A percentile compares a stretch with the other conserved stretches of the same genome.
Conservation (phyloP, 805 yeast genomes). For the Schizosaccharomyces japonicus region DNA sequence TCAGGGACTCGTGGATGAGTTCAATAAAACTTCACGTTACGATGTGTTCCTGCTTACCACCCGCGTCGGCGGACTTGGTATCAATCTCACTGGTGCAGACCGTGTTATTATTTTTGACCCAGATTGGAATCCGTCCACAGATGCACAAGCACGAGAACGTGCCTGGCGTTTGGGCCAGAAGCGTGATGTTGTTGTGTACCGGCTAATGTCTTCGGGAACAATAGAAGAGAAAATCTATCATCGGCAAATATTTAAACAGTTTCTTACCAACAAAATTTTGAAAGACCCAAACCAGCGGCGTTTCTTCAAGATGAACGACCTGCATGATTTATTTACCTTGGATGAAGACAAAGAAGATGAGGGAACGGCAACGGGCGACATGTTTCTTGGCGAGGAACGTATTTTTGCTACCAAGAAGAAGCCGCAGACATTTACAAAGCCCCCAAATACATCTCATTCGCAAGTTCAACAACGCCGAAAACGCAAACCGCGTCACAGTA, state of each 20-base stretch:
- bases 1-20: conserved; percentile 58
- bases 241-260: conserved; percentile 86
- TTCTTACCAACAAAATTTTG: conserved; percentile 72
- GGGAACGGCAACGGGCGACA: conserved; percentile 45
- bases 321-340: conserved; percentile 68
- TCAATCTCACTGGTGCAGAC: conserved; percentile 83
- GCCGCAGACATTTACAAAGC: background rate
- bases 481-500: conserved; percentile 16
- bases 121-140: conserved; percentile 97
- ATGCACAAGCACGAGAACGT: conserved; percentile 83
- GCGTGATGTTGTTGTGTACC: conserved; percentile 68
- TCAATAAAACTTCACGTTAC: conserved; percentile 36
- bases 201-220: conserved; percentile 82
- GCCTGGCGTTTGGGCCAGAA: conserved; percentile 96
- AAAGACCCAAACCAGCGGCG: conserved; percentile 88
- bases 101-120: conserved; percentile 88
- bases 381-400: conserved; percentile 29
- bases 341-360: conserved; percentile 23
- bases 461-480: conserved; percentile 14
- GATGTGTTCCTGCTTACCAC: conserved; percentile 67
- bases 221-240: conserved; percentile 94
- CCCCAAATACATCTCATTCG: background rate
- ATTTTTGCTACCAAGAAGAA: conserved; percentile 11
- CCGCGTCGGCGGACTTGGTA: conserved; percentile 87
- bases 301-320: conserved; percentile 75